Conservation (phyloP, 345 rosid genomes). For the Arabis hirsuta region DNA sequence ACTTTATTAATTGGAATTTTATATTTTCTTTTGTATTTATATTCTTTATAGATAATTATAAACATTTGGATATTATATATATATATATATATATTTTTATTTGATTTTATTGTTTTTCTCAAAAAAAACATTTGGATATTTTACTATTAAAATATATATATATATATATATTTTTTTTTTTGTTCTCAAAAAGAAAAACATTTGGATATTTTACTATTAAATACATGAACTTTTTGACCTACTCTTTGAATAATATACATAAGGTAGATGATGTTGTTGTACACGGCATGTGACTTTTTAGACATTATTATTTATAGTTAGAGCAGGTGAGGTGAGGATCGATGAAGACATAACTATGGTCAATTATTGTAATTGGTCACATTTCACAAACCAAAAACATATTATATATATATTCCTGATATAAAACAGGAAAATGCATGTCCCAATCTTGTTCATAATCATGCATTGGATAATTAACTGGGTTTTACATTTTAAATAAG, state of each 20-base stretch:
- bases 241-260: slow-evolving; percentile 34
- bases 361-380: slow-evolving; percentile 34
- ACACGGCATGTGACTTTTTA: slow-evolving; percentile 34
- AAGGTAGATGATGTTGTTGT: slow-evolving; percentile 36
- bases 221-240: slow-evolving; percentile 17
- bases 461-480: too few species aligned
- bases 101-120: too few species aligned
- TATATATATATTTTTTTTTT: too few species aligned
- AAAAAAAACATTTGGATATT: too few species aligned
- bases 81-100: too few species aligned
- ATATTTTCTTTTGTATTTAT: neutral
- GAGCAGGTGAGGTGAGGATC: slow-evolving; percentile 43
- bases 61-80: too few species aligned
- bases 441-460: too few species aligned
- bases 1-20: too few species aligned
- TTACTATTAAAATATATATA: too few species aligned
- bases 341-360: slow-evolving; percentile 37
- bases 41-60: neutral
- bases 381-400: slow-evolving; percentile 21
- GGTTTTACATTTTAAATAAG: too few species aligned
- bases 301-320: slow-evolving; percentile 28
- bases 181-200: too few species aligned
- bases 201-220: too few species aligned
- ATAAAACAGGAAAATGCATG: slow-evolving; percentile 3
- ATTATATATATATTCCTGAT: neutral